phyloP scores from a whole-genome alignment of 306 rosid species.

The Bauhinia variegata region DNA sequence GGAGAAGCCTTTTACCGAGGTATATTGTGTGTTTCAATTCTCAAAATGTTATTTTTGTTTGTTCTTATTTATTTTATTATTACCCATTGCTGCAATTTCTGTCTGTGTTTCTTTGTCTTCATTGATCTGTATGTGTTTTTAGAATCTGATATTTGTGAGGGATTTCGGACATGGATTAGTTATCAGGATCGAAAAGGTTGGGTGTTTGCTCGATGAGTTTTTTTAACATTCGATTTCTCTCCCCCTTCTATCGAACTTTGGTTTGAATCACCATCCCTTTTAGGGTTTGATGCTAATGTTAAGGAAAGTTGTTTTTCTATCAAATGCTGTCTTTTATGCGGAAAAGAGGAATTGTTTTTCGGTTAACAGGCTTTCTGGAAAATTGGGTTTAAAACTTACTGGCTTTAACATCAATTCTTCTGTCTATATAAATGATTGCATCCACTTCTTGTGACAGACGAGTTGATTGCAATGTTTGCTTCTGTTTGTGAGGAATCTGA shows the following conservation, averaged over 20 bases:
- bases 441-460: neutral
- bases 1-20: conserved; percentile 46
- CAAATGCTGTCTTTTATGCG: conserved; percentile 16
- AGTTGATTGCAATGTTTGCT: conserved; percentile 28
- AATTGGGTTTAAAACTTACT: conserved; percentile 26
- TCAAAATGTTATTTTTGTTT: neutral
- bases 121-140: conserved; percentile 46
- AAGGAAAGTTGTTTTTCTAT: conserved; percentile 23
- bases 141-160: conserved; percentile 39
- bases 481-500: neutral
- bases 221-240: conserved; percentile 37
- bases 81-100: neutral
- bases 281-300: conserved; percentile 41
- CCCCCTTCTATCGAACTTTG: conserved; percentile 6
- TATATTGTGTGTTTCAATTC: conserved; percentile 33
- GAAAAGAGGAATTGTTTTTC: conserved; percentile 3
- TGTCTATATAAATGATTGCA: conserved; percentile 12
- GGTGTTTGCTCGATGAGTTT: conserved; percentile 49
- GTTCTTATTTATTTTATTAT: neutral
- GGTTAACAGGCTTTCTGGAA: conserved; percentile 14
- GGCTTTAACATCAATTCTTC: conserved; percentile 20
- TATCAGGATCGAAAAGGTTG: conserved; percentile 34
- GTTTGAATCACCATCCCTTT: conserved; percentile 30
- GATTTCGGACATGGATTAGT: conserved; percentile 37
- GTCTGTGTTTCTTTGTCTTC: neutral